phyloP scores from a whole-genome alignment of 208 protist species.

The Crithidia mellificae region DNA sequence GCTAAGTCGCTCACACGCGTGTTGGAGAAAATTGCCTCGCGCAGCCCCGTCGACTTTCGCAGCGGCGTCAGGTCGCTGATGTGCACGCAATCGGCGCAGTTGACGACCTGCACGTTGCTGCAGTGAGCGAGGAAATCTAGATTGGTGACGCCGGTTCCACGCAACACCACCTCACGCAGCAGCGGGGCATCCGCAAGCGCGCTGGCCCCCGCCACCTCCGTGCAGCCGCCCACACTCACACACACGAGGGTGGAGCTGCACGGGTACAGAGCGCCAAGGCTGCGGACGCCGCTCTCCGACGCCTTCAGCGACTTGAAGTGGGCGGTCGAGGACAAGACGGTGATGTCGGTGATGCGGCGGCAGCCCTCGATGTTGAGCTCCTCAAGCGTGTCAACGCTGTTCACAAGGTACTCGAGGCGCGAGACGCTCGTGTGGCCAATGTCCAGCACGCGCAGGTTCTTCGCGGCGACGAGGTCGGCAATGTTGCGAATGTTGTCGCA shows the following conservation, averaged over 20 bases:
- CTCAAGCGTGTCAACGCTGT: conserved; percentile 19
- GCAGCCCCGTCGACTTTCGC: conserved; percentile 2
- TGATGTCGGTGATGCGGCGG: conserved; percentile 15
- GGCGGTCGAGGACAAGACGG: conserved; percentile 1
- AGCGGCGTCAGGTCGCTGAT: conserved; percentile 14
- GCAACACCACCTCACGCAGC: conserved; percentile 14
- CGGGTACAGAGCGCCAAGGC: conserved; percentile 4
- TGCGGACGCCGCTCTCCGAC: conserved; percentile 8
- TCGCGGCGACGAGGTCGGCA: conserved; percentile 12
- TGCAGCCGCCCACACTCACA: conserved; percentile 13
- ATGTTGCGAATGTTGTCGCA: conserved; percentile 16
- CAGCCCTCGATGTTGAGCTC: conserved; percentile 20
- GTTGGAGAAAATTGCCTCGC: conserved; percentile 7
- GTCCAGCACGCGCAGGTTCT: conserved; percentile 14
- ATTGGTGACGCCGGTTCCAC: conserved; percentile 8
- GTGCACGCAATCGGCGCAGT: conserved; percentile 11
- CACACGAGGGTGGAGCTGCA: conserved; percentile 19
- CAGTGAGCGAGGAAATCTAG: conserved; percentile 13
- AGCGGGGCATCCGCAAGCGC: conserved; percentile 14
- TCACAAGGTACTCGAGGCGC: conserved; percentile 13
- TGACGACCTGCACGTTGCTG: conserved; percentile 8
- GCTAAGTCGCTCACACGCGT: conserved; percentile 7
- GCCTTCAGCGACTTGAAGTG: conserved; percentile 14
- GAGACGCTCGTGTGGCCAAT: conserved; percentile 18
- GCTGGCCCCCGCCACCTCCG: not conserved